These are phyloP conservation scores for Pichia thaimueangensis DNA, from an alignment of 805 yeast genomes.

Conservation along the genomic window DNA sequence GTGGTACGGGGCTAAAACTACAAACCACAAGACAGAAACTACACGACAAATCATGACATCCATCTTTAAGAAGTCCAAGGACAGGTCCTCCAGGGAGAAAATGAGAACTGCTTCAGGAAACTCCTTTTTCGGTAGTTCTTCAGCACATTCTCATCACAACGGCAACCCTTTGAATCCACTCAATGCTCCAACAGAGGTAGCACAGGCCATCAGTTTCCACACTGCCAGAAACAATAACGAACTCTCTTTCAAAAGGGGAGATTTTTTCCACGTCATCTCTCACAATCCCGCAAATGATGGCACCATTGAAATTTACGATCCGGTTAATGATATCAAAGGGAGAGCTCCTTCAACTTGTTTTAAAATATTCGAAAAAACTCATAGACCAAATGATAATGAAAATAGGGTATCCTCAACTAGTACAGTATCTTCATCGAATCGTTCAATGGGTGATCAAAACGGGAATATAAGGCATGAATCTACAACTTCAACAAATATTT, in stretches of 20 bases:
- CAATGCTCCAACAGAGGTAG: conserved; percentile 71
- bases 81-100: conserved; percentile 28
- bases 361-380: conserved; percentile 64
- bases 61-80: conserved; percentile 23
- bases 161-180: conserved; percentile 13
- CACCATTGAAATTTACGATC: conserved; percentile 82
- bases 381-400: conserved; percentile 30
- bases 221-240: conserved; percentile 77
- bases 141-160: too few relatives aligned
- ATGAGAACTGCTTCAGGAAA: conserved; percentile 15
- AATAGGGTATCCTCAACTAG: conserved; percentile 8
- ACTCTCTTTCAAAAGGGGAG: conserved; percentile 71
- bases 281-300: conserved; percentile 33
- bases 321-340: conserved; percentile 69
- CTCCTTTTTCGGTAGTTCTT: neutral
- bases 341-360: conserved; percentile 84
- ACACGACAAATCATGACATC: conserved; percentile 18
- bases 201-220: conserved; percentile 75
- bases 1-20: too few relatives aligned
- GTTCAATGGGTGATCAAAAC: too few relatives aligned
- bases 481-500: neutral
- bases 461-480: too few relatives aligned
- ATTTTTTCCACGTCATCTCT: conserved; percentile 76
- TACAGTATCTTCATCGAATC: too few relatives aligned
- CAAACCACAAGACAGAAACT: too few relatives aligned